Percentiles rank a stretch among this genome's conserved stretches.
These are phyloP conservation scores for Malassezia obtusa DNA, from an alignment of 1,284 basidiomycete species.

Conservation along the genomic window DNA sequence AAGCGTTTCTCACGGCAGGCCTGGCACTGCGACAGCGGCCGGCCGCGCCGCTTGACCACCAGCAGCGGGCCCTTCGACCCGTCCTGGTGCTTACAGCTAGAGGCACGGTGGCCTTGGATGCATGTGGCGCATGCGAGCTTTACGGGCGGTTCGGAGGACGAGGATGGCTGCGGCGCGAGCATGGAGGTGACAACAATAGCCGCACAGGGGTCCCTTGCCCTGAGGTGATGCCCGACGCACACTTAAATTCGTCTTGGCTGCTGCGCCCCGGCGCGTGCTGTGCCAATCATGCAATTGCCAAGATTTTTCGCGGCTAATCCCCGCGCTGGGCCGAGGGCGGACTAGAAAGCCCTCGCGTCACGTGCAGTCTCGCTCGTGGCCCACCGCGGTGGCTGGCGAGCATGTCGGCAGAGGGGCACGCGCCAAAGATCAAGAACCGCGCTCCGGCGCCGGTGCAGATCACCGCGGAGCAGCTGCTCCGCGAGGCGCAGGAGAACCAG, in stretches of 20 bases:
- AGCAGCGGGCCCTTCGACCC: slow-evolving; percentile 34
- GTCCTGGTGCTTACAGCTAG: slow-evolving; percentile 36
- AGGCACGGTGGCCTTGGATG: slow-evolving; percentile 39
- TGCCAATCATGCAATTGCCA: slow-evolving; percentile 1
- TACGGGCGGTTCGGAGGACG: slow-evolving; percentile 2
- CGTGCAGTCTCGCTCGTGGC: too few species aligned
- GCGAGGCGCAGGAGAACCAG: slow-evolving; percentile 95
- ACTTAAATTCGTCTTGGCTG: neutral
- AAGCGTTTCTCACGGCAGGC: slow-evolving; percentile 30
- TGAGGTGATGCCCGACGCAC: neutral
- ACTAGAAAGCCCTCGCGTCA: neutral
- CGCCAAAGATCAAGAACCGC: slow-evolving; percentile 74
- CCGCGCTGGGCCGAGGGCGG: too few species aligned
- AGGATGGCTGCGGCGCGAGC: neutral
- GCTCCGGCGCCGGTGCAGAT: slow-evolving; percentile 90
- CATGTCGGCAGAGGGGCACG: slow-evolving; percentile 31
- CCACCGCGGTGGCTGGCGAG: too few species aligned
- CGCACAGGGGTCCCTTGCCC: neutral
- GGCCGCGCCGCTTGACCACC: slow-evolving; percentile 31
- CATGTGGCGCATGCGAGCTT: slow-evolving; percentile 41
- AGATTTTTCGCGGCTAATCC: neutral
- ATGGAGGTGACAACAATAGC: neutral
- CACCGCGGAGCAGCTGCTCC: slow-evolving; percentile 90
- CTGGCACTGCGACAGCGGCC: slow-evolving; percentile 36
- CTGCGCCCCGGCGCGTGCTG: neutral